Evolutionary conservation across 176 grass and related monocot genomes (phyloP), one percentile per base, ranked within the genome.

Genomic region (Phragmites australis): DNA sequence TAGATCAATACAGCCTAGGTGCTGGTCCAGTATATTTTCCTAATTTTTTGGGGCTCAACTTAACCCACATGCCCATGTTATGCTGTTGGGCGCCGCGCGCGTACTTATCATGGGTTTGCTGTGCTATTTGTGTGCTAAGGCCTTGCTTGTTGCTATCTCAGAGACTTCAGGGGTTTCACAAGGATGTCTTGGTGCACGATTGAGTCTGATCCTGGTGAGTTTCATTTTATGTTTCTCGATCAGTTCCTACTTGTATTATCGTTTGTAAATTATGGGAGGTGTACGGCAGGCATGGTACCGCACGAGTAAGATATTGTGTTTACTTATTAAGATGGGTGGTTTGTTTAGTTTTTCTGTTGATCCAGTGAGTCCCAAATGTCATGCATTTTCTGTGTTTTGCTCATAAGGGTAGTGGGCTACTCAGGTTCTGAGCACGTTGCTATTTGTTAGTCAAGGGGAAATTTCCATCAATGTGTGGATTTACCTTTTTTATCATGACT

Each of bases 161-260:
- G 52, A 11, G 70, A 53, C 65, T 60, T 32, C 50, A 32, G 71
- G 18, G 50, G 68, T 53, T 69, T 83, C 9, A 56, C 74, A 68
- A 81, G 63, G 58, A 97, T 97, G 94, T 92, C 91, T 66, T 97
- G 94, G 94, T 97, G 94, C 63, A 97, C 94, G 8, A 94, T 97
- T 66, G 91, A 94, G 72, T 97, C 94, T n/a, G 94, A 97, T 57
- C 94, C 94, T 40, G 94, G 91, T 97, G 59, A 90, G 87, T 64
- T 83, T 39, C 21, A 9, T 34, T 21, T 26, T 11, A 42, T 40
- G 22, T 31, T 32, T 69, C 14, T 22, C 46, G 15, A 55, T 30
- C 22, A 13, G 43, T 68, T 18, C 2, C 22, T 56, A 0, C 12
- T 13, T 60, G 5, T 16, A 29, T 41, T 40, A 1, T 32, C 21